phyloP scores from a whole-genome alignment of 768 basidiomycete genomes.

The Lactarius pseudohatsudake region DNA sequence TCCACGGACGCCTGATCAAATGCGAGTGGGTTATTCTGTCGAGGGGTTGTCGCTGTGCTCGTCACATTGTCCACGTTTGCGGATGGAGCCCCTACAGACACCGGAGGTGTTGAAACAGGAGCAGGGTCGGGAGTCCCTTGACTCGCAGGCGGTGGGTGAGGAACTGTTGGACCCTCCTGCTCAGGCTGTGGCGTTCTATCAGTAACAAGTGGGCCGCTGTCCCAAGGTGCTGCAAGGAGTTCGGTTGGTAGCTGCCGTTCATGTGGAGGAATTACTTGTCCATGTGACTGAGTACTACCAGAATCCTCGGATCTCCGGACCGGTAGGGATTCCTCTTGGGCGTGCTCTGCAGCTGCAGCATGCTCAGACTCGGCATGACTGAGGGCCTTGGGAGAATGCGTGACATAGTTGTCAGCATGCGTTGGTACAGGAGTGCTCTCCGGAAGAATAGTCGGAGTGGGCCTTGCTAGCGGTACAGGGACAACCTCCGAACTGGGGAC shows the following conservation, averaged over 20 bases:
- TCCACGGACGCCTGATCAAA: slow-evolving; percentile 7
- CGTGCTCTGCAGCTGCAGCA: background rate
- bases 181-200: slow-evolving; percentile 15
- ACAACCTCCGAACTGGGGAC: slow-evolving; percentile 3
- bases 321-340: slow-evolving; percentile 26
- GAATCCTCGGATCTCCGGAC: slow-evolving; percentile 24
- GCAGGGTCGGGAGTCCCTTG: slow-evolving; percentile 5
- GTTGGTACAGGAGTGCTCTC: slow-evolving; percentile 1
- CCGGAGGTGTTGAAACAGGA: slow-evolving; percentile 12
- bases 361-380: slow-evolving; percentile 25
- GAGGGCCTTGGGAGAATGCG: slow-evolving; percentile 30
- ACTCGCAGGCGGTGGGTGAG: background rate
- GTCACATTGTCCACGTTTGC: slow-evolving; percentile 7
- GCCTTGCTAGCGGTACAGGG: background rate
- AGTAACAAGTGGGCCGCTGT: slow-evolving; percentile 11
- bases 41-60: slow-evolving; percentile 9
- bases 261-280: slow-evolving; percentile 19
- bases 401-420: slow-evolving; percentile 17
- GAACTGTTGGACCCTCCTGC: slow-evolving; percentile 1
- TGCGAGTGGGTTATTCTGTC: slow-evolving; percentile 11
- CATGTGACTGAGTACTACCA: slow-evolving; percentile 21
- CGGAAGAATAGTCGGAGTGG: background rate
- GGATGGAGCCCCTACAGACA: background rate
- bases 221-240: slow-evolving; percentile 10
- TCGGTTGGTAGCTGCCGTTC: slow-evolving; percentile 17